Conservation (phyloP, 106 monocot genomes). For the Vanilla planifolia region DNA sequence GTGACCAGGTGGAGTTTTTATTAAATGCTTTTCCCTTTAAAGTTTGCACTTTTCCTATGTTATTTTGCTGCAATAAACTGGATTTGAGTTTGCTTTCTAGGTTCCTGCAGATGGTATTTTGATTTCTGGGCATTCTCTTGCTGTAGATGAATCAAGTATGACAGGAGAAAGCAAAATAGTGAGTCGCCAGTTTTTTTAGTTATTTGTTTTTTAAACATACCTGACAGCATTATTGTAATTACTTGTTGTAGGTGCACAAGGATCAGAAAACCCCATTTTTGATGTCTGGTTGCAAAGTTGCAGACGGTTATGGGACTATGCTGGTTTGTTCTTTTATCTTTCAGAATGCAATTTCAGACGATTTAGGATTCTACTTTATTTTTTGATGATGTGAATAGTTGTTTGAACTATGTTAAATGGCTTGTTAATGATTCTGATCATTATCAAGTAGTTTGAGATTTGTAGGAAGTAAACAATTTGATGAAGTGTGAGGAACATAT, state of each 20-base stretch:
- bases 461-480: too few species aligned
- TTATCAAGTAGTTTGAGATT: too few species aligned
- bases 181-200: constrained; percentile 11
- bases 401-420: too few species aligned
- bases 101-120: constrained; percentile 68
- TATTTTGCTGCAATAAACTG: background rate
- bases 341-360: background rate
- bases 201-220: background rate
- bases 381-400: too few species aligned
- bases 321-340: constrained; percentile 42
- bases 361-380: too few species aligned
- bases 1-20: constrained; percentile 26
- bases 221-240: background rate
- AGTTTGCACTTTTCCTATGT: background rate
- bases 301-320: constrained; percentile 93
- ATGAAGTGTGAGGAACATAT: too few species aligned
- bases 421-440: too few species aligned
- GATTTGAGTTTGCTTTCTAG: constrained; percentile 18
- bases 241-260: constrained; percentile 51
- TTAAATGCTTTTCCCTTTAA: background rate
- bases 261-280: constrained; percentile 86
- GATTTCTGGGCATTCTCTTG: constrained; percentile 50
- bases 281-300: constrained; percentile 98
- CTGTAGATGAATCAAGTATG: constrained; percentile 69
- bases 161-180: constrained; percentile 61